Percentiles rank a stretch among this genome's conserved stretches.
phyloP scores from a whole-genome alignment of 108 stramenopile genomes.

The Parietichytrium sp. region DNA sequence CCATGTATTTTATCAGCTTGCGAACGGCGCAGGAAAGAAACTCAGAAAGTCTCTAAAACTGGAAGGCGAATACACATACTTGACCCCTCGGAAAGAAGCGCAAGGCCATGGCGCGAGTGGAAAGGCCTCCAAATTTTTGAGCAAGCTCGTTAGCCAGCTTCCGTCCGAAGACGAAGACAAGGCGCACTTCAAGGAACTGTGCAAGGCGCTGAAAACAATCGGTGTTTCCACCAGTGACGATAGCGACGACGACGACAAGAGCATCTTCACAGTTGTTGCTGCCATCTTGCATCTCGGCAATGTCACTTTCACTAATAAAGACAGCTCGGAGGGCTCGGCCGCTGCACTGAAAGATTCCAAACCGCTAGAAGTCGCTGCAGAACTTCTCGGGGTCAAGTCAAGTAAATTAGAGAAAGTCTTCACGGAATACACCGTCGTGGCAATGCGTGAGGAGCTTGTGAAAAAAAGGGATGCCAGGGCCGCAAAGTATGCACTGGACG shows the following conservation, averaged over 20 bases:
- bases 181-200: slow-evolving; percentile 29
- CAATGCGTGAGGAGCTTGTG: background rate
- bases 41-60: slow-evolving; percentile 58
- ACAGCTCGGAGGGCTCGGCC: background rate
- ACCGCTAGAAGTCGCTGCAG: slow-evolving; percentile 57
- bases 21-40: slow-evolving; percentile 37
- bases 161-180: background rate
- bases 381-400: background rate
- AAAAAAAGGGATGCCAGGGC: background rate
- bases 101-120: background rate
- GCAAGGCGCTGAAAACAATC: slow-evolving; percentile 32
- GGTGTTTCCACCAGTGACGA: background rate
- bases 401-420: background rate
- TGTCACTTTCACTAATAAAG: slow-evolving; percentile 8
- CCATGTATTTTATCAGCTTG: slow-evolving; percentile 68
- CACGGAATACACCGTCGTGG: slow-evolving; percentile 1
- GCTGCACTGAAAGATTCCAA: background rate
- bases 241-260: background rate
- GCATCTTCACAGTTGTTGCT: slow-evolving; percentile 34
- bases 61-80: slow-evolving; percentile 30
- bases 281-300: slow-evolving; percentile 51
- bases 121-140: background rate
- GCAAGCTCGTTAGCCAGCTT: background rate
- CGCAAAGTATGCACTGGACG: slow-evolving; percentile 41
- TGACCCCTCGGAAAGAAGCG: background rate